Evolutionary conservation across 768 basidiomycete genomes (phyloP), one percentile per base, ranked within the genome.

Genomic region (Hericium erinaceus): DNA sequence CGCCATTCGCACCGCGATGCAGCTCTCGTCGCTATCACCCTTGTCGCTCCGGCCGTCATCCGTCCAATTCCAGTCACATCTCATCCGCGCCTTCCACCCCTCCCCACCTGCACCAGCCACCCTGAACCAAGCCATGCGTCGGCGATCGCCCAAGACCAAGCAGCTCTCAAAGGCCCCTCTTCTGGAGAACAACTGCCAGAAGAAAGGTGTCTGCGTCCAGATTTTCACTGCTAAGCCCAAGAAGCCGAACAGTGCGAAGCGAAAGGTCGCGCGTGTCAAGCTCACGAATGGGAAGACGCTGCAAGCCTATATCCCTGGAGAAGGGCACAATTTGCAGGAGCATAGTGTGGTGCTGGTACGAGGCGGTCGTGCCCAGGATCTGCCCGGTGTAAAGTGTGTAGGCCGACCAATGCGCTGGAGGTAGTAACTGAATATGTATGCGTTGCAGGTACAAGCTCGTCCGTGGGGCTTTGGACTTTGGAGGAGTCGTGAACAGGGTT

Each of bases 181-280:
- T 10, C 80, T 99, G 16, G 75, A 88, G 55, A 76, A 70, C 24
- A 86, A 82, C 66, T 90, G 89, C 7, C 95, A 98, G 74, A 82
- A 84, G 65, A 97, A 97, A 68, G 97, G 91, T 50, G 94, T 99
- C 59, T 91, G 91, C 70, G 82, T 87, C 41, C 83, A 85, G 61
- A 77, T 92, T 41, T 82, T 85, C 64, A 90, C 84, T 54, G 82
- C 80, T 62, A 90, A 85, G 65, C 97, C 97, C 22, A 97, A 93
- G 77, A 99, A 99, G 68, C 97, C 97, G 61, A 99, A 99, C 72
- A 98, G 95, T 11, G 95, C 95, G 39, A 93, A 97, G 68, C 91
- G 97, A 60, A 98, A 98, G 75, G 92, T 98, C 57, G 94, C 94
- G 48, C 81, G 91, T 65, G 86, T 99, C 64, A 95, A 95, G 75